Evolutionary conservation across 306 rosid genomes (phyloP), one percentile per base, ranked within the genome.

Genomic region (Comarum palustre): DNA sequence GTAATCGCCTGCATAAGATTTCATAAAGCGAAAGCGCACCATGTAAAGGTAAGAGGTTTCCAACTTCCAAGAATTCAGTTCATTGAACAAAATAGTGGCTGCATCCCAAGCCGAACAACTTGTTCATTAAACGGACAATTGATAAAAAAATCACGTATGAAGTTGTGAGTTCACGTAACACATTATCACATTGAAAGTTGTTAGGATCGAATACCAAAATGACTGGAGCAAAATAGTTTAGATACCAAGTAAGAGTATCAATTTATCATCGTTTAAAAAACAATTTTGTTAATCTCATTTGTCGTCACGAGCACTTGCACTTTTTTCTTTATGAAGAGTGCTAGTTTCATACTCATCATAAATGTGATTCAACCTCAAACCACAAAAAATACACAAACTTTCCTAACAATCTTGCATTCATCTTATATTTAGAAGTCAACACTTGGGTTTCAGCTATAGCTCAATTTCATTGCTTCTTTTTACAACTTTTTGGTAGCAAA

Each of bases 1-100:
- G 65, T 59, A 59, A 59, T 10, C 29, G 65, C 65, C 36, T 59
- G 20, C 39, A 39, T 59, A 59, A 59, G 62, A 57, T 57, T 59
- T 29, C 65, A 59, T 15, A 22, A 25, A 57, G 62, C 34, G 11
- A 24, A 16, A 29, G 39, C 20, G 22, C 65, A 59, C 63, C 36
- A 58, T 25, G 17, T 58, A 12, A 54, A 54, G 16, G 16, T 22
- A 15, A 54, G 22, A 20, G 16, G 4, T 25, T 52, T 52, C 13
- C n/a, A 46, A 6, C 13, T 52, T 52, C 13, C n/a, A 46, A 6
- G 57, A 47, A 17, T 20, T 6, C 52, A 16, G 52, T 16, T 16
- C 45, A 41, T 39, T 39, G 8, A 8, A 39, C 42, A 39, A 39
- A 29, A n/a, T n/a, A n/a, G n/a, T n/a, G n/a, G n/a, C n/a, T n/a